These are phyloP conservation scores for Botrytis paeoniae DNA, from an alignment of 2,329 filamentous ascomycete species.

Conservation along the genomic window DNA sequence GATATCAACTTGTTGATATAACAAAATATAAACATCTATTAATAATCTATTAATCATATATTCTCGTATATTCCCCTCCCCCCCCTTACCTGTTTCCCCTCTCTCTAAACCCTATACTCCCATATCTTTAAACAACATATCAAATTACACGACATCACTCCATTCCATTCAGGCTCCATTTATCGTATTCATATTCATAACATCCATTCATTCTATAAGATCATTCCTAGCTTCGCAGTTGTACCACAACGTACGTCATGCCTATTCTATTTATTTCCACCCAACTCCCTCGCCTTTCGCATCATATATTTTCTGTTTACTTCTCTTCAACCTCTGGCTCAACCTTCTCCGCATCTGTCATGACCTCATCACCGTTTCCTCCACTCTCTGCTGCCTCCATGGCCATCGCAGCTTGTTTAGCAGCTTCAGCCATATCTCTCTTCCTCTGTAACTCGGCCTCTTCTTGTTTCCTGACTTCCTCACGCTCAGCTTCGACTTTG, in stretches of 20 bases:
- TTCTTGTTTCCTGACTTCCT: slow-evolving; percentile 70
- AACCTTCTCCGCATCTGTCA: slow-evolving; percentile 52
- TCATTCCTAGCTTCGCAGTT: slow-evolving; percentile 7
- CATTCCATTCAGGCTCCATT: neutral
- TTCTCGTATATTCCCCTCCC: neutral
- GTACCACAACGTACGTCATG: slow-evolving; percentile 2
- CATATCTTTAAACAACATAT: neutral
- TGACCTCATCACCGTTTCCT: slow-evolving; percentile 59
- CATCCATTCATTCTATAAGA: slow-evolving; percentile 15
- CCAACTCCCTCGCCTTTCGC: neutral
- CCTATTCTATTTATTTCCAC: slow-evolving; percentile 15
- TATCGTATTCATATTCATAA: slow-evolving; percentile 5
- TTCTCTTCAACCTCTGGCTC: slow-evolving; percentile 35
- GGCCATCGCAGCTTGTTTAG: slow-evolving; percentile 47
- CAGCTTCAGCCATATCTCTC: slow-evolving; percentile 47
- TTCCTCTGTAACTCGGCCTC: slow-evolving; percentile 46
- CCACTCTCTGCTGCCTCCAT: slow-evolving; percentile 35
- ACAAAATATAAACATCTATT: neutral
- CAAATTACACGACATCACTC: neutral
- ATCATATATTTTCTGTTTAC: slow-evolving; percentile 10
- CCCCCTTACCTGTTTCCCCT: neutral
- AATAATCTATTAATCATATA: neutral
- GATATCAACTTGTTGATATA: neutral
- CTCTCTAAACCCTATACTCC: neutral
- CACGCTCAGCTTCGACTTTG: slow-evolving; percentile 83